Conservation (phyloP, 495 filamentous ascomycete genomes). For the Talaromyces liani region DNA sequence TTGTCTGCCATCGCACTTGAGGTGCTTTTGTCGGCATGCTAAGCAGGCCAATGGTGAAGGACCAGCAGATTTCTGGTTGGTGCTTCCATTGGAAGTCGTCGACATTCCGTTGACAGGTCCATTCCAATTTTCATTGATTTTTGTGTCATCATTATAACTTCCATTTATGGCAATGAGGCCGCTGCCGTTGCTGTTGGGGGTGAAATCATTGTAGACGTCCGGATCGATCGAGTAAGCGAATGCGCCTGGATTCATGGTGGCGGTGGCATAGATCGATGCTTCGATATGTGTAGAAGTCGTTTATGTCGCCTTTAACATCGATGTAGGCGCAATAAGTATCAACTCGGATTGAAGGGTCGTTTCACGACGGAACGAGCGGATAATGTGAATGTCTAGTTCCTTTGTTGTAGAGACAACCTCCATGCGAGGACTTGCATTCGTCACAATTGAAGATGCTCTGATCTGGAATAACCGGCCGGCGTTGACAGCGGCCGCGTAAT, state of each 20-base stretch:
- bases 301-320: neutral
- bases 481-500: neutral
- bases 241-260: constrained; percentile 1
- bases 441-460: neutral
- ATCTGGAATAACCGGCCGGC: neutral
- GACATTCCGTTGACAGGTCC: neutral
- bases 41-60: constrained; percentile 48
- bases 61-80: constrained; percentile 12
- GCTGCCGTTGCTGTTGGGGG: neutral
- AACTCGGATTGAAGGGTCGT: neutral
- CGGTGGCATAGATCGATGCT: neutral
- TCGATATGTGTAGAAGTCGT: neutral
- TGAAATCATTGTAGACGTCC: constrained; percentile 1
- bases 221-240: constrained; percentile 2
- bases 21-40: constrained; percentile 52
- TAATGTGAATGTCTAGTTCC: neutral
- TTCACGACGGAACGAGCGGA: neutral
- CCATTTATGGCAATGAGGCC: neutral
- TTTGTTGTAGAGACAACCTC: neutral
- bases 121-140: neutral
- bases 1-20: constrained; percentile 41
- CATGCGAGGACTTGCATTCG: neutral
- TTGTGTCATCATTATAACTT: constrained; percentile 11
- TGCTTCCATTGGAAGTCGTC: constrained; percentile 3
- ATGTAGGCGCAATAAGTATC: neutral